These are phyloP conservation scores for Mortierella hygrophila DNA, from an alignment of 192 early-diverging fungal genomes.

Conservation along the genomic window DNA sequence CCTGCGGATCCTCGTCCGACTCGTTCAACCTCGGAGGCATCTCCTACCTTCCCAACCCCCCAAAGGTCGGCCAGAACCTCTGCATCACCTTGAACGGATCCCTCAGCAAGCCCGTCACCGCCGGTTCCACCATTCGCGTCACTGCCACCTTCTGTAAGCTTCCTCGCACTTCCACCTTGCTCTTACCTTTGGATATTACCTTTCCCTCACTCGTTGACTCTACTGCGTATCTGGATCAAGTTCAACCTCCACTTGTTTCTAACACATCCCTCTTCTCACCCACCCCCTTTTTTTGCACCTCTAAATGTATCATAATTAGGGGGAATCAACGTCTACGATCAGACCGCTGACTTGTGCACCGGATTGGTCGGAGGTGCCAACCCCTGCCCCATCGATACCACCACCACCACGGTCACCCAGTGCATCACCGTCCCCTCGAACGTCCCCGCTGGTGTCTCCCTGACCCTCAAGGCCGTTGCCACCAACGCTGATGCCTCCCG, in stretches of 20 bases:
- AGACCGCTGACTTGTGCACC: slow-evolving; percentile 38
- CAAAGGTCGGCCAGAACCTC: slow-evolving; percentile 39
- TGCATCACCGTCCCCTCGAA: slow-evolving; percentile 49
- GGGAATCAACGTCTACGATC: slow-evolving; percentile 46
- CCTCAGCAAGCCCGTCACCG: slow-evolving; percentile 24
- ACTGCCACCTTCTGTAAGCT: slow-evolving; percentile 47
- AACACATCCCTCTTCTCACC: not conserved
- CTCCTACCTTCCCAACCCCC: slow-evolving; percentile 48
- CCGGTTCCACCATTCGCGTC: slow-evolving; percentile 20
- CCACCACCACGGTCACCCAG: slow-evolving; percentile 28
- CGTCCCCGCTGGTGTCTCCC: slow-evolving; percentile 38
- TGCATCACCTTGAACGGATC: slow-evolving; percentile 42
- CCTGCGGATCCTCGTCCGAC: slow-evolving; percentile 45
- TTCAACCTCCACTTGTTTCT: not conserved
- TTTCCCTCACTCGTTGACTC: not conserved
- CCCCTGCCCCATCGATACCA: slow-evolving; percentile 46
- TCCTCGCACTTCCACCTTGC: not conserved
- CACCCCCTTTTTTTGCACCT: not conserved
- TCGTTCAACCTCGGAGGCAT: slow-evolving; percentile 9
- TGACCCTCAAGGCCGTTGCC: slow-evolving; percentile 46
- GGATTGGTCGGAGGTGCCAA: slow-evolving; percentile 36
- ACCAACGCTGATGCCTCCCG: slow-evolving; percentile 2
- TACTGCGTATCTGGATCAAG: not conserved
- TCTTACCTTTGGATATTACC: not conserved
- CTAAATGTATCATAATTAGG: slow-evolving; percentile 1